phyloP scores from a whole-genome alignment of 1,139 yeast genomes.

The Saccharomyces hybrid region DNA sequence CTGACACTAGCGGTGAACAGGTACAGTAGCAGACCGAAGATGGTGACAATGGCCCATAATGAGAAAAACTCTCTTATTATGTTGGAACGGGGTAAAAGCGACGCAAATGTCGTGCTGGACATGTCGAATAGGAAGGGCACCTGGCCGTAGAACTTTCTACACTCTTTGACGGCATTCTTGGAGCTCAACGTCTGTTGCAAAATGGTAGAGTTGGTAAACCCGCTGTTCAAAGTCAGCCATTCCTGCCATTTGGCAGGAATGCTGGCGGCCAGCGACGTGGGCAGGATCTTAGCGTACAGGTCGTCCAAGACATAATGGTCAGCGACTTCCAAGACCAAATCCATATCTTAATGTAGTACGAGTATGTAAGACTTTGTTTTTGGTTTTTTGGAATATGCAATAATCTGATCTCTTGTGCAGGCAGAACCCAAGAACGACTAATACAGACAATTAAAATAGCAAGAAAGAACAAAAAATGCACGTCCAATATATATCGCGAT shows the following conservation, averaged over 20 bases:
- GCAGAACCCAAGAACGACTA: background rate
- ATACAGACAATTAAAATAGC: background rate
- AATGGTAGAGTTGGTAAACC: constrained; percentile 17
- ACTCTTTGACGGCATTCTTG: constrained; percentile 21
- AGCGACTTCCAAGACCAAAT: constrained; percentile 70
- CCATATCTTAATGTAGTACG: constrained; percentile 44
- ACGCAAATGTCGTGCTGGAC: constrained; percentile 47
- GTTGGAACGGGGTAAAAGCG: constrained; percentile 65
- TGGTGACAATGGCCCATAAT: constrained; percentile 57
- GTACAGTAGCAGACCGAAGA: constrained; percentile 82
- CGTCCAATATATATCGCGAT: background rate
- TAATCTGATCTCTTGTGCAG: background rate
- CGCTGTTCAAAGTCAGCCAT: constrained; percentile 22
- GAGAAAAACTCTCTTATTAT: constrained; percentile 64
- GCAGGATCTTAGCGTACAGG: constrained; percentile 54
- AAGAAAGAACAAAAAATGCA: background rate
- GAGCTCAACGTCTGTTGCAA: constrained; percentile 17
- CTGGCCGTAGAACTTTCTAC: constrained; percentile 38
- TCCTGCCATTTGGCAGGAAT: constrained; percentile 32
- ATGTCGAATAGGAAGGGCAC: constrained; percentile 43
- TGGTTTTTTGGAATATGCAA: background rate
- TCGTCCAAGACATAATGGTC: constrained; percentile 69
- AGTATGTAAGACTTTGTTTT: background rate
- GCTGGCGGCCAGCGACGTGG: constrained; percentile 37
- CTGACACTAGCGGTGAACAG: constrained; percentile 68